These are phyloP conservation scores for Gracilaria gracilis DNA, from an alignment of 23 red algal genomes.

Conservation along the genomic window DNA sequence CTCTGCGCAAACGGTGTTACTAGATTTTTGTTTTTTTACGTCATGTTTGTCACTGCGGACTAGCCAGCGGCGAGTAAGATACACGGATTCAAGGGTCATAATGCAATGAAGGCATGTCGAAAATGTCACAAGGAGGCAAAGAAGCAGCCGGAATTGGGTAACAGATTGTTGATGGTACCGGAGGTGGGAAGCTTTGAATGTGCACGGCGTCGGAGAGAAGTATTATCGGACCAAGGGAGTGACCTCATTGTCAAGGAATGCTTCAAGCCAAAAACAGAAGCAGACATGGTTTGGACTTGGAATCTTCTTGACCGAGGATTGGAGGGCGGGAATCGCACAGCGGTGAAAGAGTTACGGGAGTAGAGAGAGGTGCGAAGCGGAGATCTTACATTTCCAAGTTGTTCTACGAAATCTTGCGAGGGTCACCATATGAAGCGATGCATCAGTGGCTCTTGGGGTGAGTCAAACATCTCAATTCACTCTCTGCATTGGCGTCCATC, in stretches of 20 bases:
- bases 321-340: neutral
- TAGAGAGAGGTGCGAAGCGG: neutral
- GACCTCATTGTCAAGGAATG: neutral
- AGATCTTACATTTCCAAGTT: neutral
- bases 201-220: too few species aligned
- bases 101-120: neutral
- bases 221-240: too few species aligned
- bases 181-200: neutral
- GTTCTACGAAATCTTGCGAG: neutral
- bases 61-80: too few species aligned
- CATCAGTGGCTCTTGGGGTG: conserved; percentile 14
- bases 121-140: conserved; percentile 8
- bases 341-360: neutral
- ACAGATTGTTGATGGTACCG: neutral
- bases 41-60: too few species aligned
- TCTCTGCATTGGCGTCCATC: too few species aligned
- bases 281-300: neutral
- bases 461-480: neutral
- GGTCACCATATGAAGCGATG: conserved; percentile 15
- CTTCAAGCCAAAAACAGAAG: neutral
- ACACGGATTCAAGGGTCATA: too few species aligned
- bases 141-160: neutral
- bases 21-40: neutral
- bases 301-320: too few species aligned
- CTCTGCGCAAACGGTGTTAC: neutral